phyloP scores from a whole-genome alignment of 1,139 yeast species.

The Sugiyamaella japonica region DNA sequence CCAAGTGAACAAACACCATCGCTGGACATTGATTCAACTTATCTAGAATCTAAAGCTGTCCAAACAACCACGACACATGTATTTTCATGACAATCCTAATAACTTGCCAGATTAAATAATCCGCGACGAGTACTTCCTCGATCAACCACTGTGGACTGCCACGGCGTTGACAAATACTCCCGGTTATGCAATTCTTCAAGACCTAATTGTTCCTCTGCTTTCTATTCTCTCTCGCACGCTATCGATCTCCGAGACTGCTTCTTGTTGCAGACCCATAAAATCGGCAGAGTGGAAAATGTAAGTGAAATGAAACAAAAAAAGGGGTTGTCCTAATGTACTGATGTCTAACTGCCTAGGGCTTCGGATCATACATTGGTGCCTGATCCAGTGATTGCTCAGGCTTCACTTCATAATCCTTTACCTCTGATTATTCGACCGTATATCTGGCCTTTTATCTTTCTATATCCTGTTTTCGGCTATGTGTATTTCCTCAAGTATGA shows the following conservation, averaged over 20 bases:
- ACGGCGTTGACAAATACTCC: background rate
- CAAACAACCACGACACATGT: no score
- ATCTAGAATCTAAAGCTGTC: no score
- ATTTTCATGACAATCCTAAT: no score
- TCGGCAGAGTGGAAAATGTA: slow-evolving; percentile 3
- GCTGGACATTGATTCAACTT: no score
- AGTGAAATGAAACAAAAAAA: background rate
- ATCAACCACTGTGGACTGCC: background rate
- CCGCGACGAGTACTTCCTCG: no score
- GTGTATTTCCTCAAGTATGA: slow-evolving; percentile 73
- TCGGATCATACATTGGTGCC: slow-evolving; percentile 36
- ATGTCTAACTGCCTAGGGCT: slow-evolving; percentile 1
- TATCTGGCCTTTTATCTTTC: slow-evolving; percentile 76
- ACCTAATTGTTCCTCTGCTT: background rate
- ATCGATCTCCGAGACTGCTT: background rate
- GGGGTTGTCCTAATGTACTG: background rate
- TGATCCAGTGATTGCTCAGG: slow-evolving; percentile 58
- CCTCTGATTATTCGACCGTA: slow-evolving; percentile 67
- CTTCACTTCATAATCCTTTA: slow-evolving; percentile 73
- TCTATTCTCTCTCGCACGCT: background rate
- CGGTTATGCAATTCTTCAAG: background rate
- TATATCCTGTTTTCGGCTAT: slow-evolving; percentile 75
- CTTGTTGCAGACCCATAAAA: background rate
- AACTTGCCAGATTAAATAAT: no score
- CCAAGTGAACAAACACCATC: no score